These are phyloP conservation scores for Stylosanthes scabra DNA, from an alignment of 331 rosid genomes.

Conservation along the genomic window DNA sequence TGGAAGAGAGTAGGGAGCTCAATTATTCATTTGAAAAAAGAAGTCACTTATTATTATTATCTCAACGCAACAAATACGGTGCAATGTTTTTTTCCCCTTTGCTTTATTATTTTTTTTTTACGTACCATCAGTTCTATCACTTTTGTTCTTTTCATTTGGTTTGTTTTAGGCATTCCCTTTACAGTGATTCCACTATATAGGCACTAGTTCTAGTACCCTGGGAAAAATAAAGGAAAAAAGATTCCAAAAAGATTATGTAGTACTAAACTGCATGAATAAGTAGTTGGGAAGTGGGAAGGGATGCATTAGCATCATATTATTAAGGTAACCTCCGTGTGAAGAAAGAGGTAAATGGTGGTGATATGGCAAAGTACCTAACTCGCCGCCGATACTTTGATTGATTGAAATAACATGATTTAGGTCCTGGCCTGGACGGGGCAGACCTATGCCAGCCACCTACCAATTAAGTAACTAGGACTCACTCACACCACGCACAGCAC, in stretches of 20 bases:
- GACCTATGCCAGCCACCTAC: background rate
- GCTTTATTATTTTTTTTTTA: slow-evolving; percentile 5
- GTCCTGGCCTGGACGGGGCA: background rate
- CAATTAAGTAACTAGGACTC: background rate
- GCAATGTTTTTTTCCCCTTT: background rate
- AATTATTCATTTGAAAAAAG: slow-evolving; percentile 25
- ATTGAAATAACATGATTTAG: background rate
- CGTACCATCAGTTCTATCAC: background rate
- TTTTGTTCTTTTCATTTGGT: background rate
- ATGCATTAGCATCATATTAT: too few species aligned
- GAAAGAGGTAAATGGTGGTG: too few species aligned
- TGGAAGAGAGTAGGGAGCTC: background rate
- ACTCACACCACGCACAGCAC: background rate
- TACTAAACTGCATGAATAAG: background rate
- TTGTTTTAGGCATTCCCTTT: slow-evolving; percentile 17
- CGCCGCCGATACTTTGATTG: background rate
- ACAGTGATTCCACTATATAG: slow-evolving; percentile 4
- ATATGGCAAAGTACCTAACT: background rate
- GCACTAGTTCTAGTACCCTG: too few species aligned
- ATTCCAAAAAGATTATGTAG: background rate
- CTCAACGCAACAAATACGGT: too few species aligned
- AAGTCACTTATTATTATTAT: background rate
- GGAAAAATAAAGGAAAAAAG: background rate
- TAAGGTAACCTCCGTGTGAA: too few species aligned
- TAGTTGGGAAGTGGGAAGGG: too few species aligned